Conservation (phyloP, 2,329 filamentous ascomycete species). For the Lecanicillium sp. region DNA sequence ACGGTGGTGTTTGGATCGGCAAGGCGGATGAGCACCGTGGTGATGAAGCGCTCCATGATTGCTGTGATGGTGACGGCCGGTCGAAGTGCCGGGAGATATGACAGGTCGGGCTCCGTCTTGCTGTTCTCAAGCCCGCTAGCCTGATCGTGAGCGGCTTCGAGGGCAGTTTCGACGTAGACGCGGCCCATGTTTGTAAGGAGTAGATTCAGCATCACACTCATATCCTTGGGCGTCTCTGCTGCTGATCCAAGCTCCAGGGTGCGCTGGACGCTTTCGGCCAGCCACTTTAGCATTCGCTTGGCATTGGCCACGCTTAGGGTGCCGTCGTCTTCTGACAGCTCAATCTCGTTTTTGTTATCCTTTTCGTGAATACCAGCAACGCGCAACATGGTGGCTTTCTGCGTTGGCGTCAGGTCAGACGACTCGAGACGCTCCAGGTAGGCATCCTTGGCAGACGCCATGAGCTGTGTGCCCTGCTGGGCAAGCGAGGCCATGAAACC, state of each 20-base stretch:
- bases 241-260: conserved; percentile 84
- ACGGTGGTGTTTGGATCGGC: conserved; percentile 87
- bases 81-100: conserved; percentile 70
- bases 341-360: conserved; percentile 75
- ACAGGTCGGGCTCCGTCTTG: conserved; percentile 81
- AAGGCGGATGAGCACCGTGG: conserved; percentile 81
- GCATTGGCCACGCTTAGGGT: conserved; percentile 73
- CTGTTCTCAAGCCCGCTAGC: conserved; percentile 68
- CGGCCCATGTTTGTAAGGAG: conserved; percentile 83
- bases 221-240: conserved; percentile 88
- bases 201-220: conserved; percentile 74
- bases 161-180: conserved; percentile 60
- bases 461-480: conserved; percentile 80
- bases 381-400: conserved; percentile 82
- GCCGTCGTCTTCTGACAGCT: conserved; percentile 85
- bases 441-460: conserved; percentile 80
- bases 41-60: conserved; percentile 87
- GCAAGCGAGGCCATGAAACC: conserved; percentile 90
- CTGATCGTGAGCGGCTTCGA: conserved; percentile 63
- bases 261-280: conserved; percentile 87
- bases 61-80: conserved; percentile 83
- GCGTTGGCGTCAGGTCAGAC: conserved; percentile 77
- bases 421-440: conserved; percentile 86
- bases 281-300: conserved; percentile 97
- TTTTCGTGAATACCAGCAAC: conserved; percentile 77